Conservation (phyloP, 306 rosid genomes). For the Quercus wislizeni region DNA sequence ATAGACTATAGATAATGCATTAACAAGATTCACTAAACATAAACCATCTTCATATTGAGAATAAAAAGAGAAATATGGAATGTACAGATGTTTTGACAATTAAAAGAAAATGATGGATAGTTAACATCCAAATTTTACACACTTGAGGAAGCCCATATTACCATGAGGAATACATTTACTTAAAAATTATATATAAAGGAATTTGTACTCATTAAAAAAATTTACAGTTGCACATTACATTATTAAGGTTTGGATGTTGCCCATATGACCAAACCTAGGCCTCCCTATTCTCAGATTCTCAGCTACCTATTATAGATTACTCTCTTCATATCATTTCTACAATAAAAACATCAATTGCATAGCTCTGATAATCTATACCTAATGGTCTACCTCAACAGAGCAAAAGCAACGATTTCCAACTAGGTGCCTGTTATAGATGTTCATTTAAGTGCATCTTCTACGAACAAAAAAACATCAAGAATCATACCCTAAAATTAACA, state of each 20-base stretch:
- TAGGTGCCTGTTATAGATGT: not conserved
- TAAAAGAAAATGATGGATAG: not conserved
- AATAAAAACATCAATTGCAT: not conserved
- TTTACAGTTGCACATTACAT: not conserved
- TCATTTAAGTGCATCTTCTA: not conserved
- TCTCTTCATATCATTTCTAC: not conserved
- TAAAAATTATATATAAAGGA: not conserved
- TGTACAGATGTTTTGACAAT: not conserved
- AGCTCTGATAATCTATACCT: not conserved
- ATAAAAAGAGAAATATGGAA: not conserved
- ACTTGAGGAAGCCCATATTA: not conserved
- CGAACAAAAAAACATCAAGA: not conserved
- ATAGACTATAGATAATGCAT: too few species aligned
- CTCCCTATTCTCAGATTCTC: not conserved
- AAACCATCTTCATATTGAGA: not conserved
- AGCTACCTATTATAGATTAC: not conserved
- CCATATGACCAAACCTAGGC: not conserved
- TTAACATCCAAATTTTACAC: not conserved
- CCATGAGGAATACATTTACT: not conserved
- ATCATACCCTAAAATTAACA: not conserved
- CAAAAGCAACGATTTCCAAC: not conserved
- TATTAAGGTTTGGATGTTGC: not conserved
- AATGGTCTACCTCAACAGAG: not conserved
- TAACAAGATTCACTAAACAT: too few species aligned
- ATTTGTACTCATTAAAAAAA: not conserved